Conservation (phyloP, 768 basidiomycete genomes). For the Imleria badia region DNA sequence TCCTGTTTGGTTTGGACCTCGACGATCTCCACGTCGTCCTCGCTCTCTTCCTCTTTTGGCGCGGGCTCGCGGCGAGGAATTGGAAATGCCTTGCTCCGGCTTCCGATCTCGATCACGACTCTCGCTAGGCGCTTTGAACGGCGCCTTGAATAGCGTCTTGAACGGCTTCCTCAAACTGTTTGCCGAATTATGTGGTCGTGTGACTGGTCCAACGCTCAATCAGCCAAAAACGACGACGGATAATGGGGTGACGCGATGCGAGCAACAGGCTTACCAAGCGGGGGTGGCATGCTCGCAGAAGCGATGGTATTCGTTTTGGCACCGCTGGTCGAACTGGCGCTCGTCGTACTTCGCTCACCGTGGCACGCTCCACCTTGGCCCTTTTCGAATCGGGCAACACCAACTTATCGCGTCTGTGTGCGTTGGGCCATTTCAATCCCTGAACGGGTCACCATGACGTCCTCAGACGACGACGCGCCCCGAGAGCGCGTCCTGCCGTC, state of each 20-base stretch:
- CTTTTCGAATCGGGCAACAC: slow-evolving; percentile 21
- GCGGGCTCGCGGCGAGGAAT: neutral
- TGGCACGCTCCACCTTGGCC: slow-evolving; percentile 14
- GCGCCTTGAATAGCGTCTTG: slow-evolving; percentile 42
- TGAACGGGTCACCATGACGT: slow-evolving; percentile 14
- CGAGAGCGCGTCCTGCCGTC: neutral
- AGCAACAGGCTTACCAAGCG: slow-evolving; percentile 19
- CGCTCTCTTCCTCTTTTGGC: neutral
- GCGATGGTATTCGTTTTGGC: neutral
- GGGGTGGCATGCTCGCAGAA: slow-evolving; percentile 17
- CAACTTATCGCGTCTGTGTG: slow-evolving; percentile 4
- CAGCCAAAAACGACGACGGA: neutral
- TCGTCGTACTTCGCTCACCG: neutral
- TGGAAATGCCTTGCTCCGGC: neutral
- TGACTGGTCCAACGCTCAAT: slow-evolving; percentile 34
- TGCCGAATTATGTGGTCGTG: slow-evolving; percentile 46
- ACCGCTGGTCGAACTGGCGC: neutral
- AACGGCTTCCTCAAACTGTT: slow-evolving; percentile 51
- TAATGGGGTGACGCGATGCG: neutral
- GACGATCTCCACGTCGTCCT: slow-evolving; percentile 10
- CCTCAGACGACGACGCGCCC: neutral
- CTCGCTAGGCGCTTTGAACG: slow-evolving; percentile 49
- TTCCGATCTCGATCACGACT: slow-evolving; percentile 14
- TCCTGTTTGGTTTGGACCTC: slow-evolving; percentile 7
- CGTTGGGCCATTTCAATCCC: slow-evolving; percentile 28